Evolutionary conservation across 2,329 filamentous ascomycete genomes (phyloP).

Genomic region (Neopestalotiopsis rosae): DNA sequence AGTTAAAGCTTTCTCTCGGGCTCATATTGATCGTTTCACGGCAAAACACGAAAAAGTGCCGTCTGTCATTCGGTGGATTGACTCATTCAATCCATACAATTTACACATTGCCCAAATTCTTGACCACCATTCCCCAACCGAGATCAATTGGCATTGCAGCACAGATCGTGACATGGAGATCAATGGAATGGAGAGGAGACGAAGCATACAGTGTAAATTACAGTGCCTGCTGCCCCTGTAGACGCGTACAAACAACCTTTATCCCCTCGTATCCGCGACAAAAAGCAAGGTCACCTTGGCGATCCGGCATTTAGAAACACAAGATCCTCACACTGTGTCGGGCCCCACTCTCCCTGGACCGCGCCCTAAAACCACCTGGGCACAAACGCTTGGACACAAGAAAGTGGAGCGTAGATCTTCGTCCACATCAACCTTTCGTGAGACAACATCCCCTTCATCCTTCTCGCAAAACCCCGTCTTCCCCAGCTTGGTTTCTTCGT

Average conservation of each 20-base stretch:
- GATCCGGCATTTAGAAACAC: conserved; percentile 10
- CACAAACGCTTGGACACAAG: conserved; percentile 26
- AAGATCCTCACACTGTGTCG: conserved; percentile 18
- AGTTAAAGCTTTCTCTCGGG: not conserved
- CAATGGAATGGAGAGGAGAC: not conserved
- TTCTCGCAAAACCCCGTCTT: conserved; percentile 12
- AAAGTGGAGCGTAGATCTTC: conserved; percentile 24
- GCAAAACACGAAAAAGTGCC: too few relatives aligned
- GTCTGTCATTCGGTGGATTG: too few relatives aligned
- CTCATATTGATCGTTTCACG: too few relatives aligned
- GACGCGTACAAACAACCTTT: not conserved
- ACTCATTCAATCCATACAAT: not conserved
- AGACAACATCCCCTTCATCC: conserved; percentile 18
- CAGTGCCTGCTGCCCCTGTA: not conserved
- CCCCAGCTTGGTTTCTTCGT: not conserved
- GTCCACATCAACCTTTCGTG: conserved; percentile 18
- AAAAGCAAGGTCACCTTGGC: conserved; percentile 6
- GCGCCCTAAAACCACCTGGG: conserved; percentile 19
- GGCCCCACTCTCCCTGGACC: conserved; percentile 1
- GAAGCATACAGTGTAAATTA: not conserved
- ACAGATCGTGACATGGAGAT: not conserved
- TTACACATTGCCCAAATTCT: not conserved
- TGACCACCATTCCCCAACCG: not conserved
- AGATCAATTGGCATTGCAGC: not conserved
- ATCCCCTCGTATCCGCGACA: not conserved